Evolutionary conservation across 331 rosid species (phyloP), one percentile per base, ranked within the genome.

Genomic region (Saraca asoca): DNA sequence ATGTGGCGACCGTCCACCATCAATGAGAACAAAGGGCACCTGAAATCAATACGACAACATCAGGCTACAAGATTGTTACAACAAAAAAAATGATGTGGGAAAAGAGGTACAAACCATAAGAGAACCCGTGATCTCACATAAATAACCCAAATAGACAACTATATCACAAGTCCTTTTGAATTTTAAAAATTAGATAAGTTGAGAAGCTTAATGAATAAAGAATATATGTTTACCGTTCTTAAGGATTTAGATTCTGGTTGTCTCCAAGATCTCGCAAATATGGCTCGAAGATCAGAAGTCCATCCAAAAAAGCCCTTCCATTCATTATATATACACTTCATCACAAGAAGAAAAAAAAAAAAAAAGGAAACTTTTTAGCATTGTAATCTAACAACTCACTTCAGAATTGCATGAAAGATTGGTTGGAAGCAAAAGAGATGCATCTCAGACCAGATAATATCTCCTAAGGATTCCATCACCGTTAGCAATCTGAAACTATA

Each of bases 1-100:
- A 76, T 46, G 56, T 19, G 90, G 51, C 48, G 49, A 67, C 24
- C 56, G 51, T 44, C 76, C 85, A 68, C 71, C 81, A 39, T 88
- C 97, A 73, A 79, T 70, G 12, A 93, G 95, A 76, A 90, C 81
- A 74, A 93, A 88, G 41, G 97, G 95, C 66, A 86, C 94, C 96
- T 93, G 80, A 43, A 58, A 59, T 34, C 35, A 59, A 14, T 29
- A 68, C 18, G 34, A 39, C 12, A 37, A 64, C 37, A 56, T 49
- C 65, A n/a, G 15, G 14, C 51, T n/a, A 16, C 53, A 20, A 66
- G 48, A 44, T 34, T 51, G 39, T 64, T 45, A n/a, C 62, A 62
- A 39, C 54, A 17, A 64, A 45, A 18, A 51, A 20, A 20, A 9
- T n/a, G 8, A 74, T 5, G 20, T 42, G 16, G 38, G 38, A 7